Conservation (phyloP, 495 filamentous ascomycete genomes). For the Hypomontagnella submonticulosa region DNA sequence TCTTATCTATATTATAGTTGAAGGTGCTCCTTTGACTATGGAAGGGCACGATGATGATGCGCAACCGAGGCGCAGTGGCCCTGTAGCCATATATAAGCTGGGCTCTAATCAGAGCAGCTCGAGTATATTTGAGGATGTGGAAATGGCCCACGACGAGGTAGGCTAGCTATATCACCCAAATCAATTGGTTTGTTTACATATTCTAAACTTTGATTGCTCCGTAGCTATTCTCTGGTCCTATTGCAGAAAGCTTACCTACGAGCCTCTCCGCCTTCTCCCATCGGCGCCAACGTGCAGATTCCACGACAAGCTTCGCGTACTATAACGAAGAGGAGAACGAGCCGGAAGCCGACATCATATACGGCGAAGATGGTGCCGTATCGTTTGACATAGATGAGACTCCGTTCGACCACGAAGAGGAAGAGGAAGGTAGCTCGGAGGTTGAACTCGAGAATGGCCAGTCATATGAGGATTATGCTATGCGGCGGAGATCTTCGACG, state of each 20-base stretch:
- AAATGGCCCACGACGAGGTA: slow-evolving; percentile 98
- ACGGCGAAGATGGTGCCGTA: slow-evolving; percentile 30
- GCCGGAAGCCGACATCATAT: slow-evolving; percentile 38
- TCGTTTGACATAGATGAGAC: slow-evolving; percentile 49
- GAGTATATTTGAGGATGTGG: slow-evolving; percentile 93
- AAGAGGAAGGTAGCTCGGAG: slow-evolving; percentile 52
- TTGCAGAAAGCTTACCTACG: slow-evolving; percentile 93
- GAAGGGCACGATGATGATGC: slow-evolving; percentile 42
- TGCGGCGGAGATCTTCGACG: slow-evolving; percentile 56
- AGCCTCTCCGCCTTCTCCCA: slow-evolving; percentile 89
- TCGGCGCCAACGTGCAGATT: slow-evolving; percentile 79
- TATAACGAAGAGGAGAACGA: slow-evolving; percentile 74
- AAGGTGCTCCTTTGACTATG: slow-evolving; percentile 40
- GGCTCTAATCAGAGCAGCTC: slow-evolving; percentile 82
- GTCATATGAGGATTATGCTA: slow-evolving; percentile 52
- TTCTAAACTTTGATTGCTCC: slow-evolving; percentile 37
- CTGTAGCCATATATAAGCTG: slow-evolving; percentile 63
- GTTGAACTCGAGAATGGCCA: slow-evolving; percentile 55
- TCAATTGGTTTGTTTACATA: not conserved
- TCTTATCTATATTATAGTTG: slow-evolving; percentile 10
- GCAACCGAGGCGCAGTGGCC: slow-evolving; percentile 50
- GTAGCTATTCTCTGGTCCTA: slow-evolving; percentile 90
- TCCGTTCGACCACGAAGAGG: slow-evolving; percentile 54
- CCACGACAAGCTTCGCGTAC: slow-evolving; percentile 89
- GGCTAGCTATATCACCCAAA: slow-evolving; percentile 27